phyloP scores from a whole-genome alignment of 495 filamentous ascomycete genomes.

The Neohortaea acidophila region DNA sequence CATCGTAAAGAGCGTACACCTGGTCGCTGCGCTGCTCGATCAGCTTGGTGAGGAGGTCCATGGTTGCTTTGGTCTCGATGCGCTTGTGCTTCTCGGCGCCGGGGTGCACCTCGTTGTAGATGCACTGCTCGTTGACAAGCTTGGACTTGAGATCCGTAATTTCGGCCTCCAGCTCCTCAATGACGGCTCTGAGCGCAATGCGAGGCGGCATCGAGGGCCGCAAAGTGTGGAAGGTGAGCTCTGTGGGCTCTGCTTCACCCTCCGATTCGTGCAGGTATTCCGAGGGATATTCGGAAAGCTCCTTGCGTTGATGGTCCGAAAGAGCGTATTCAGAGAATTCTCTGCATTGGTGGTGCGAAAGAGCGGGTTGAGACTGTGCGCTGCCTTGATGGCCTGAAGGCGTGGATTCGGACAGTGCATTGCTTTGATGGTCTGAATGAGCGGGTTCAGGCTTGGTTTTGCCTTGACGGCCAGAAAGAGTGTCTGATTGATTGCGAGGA shows the following conservation, averaged over 20 bases:
- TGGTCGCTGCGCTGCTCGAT: slow-evolving; percentile 73
- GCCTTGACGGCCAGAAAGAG: no score
- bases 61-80: slow-evolving; percentile 45
- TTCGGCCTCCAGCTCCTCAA: slow-evolving; percentile 72
- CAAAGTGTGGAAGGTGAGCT: slow-evolving; percentile 58
- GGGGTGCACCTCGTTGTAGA: slow-evolving; percentile 54
- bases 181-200: slow-evolving; percentile 61
- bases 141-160: slow-evolving; percentile 62
- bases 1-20: slow-evolving; percentile 79
- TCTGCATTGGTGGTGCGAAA: no score
- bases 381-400: no score
- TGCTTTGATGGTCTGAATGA: slow-evolving; percentile 42
- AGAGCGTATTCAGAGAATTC: no score
- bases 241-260: slow-evolving; percentile 33
- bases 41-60: slow-evolving; percentile 45
- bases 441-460: no score
- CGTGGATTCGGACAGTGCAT: slow-evolving; percentile 21
- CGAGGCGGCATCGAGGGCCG: slow-evolving; percentile 60
- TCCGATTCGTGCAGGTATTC: slow-evolving; percentile 60
- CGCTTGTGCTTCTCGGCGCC: slow-evolving; percentile 53
- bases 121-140: slow-evolving; percentile 38
- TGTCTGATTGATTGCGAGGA: no score
- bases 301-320: no score
- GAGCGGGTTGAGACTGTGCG: slow-evolving; percentile 36
- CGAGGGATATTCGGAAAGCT: no score